Base-by-base conservation (phyloP, 1,284 basidiomycete genomes). In the Ceratobasidium sp. region DNA sequence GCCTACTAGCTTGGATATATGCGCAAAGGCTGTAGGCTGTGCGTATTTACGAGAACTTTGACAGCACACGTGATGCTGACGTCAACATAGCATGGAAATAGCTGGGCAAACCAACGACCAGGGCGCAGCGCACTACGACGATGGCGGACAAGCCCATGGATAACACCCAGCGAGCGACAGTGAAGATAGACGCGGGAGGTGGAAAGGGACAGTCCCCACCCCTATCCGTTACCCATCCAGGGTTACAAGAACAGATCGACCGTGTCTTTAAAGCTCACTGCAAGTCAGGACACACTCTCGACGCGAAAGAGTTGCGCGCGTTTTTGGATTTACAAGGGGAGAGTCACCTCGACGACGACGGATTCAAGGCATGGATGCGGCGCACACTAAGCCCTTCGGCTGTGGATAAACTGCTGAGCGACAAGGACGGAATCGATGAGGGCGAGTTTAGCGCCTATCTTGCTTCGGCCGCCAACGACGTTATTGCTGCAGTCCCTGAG, bases 41-140 rank as follows among this genome's bases (percentile, higher is more conserved):
- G 67, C 54, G 44, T 45, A n/a, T 69, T 59, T 71, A 71, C 67
- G 67, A 59, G 9, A 71, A 54, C 41, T 9, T 19, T 59, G 56
- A 48, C 44, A 59, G 9, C 54, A 71, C 67, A 71, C 67, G 67
- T 71, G 67, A 71, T 59, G 41, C 7, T 71, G 67, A 71, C 67
- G 67, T 71, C 67, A 71, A 59, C 19, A 33, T 27, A 7, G 44
- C 15, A 31, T 71, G 59, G 67, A 71, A 71, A 71, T 71, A 59
- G 67, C 67, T 59, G 44, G 67, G 22, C 54, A 47, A 22, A 22
- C 47, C 54, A 22, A 54, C 19, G 22, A 47, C 56, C 54, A 53
- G 50, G 67, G 27, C 44, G 15, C 14, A 19, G 27, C 60, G 44
- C 36, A 45, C 67, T 27, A 59, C 44, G 24, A 29, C 24, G 44